phyloP scores from a whole-genome alignment of 805 yeast species.

The Isabelozyma rhagii region DNA sequence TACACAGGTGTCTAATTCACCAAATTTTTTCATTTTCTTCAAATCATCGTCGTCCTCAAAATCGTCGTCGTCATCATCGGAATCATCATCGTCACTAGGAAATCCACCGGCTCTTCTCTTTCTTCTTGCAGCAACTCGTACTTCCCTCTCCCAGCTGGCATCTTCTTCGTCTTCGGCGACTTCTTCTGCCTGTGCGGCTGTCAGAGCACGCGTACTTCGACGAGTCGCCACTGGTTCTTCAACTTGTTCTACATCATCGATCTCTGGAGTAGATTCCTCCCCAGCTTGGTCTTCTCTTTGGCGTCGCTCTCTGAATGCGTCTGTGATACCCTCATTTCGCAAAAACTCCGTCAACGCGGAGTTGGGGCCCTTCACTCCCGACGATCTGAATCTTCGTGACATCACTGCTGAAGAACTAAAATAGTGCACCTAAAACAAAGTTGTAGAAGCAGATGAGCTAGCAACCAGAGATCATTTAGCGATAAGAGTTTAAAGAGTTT shows the following conservation, averaged over 20 bases:
- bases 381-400: slow-evolving; percentile 12
- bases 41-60: slow-evolving; percentile 25
- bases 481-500: too few species aligned
- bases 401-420: slow-evolving; percentile 1
- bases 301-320: slow-evolving; percentile 54
- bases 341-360: slow-evolving; percentile 89
- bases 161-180: slow-evolving; percentile 23
- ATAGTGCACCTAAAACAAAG: neutral
- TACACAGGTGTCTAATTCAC: slow-evolving; percentile 59
- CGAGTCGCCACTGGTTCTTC: too few species aligned
- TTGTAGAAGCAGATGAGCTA: neutral
- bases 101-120: slow-evolving; percentile 37
- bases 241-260: slow-evolving; percentile 4
- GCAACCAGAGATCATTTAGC: neutral
- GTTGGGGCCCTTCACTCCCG: slow-evolving; percentile 58
- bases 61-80: slow-evolving; percentile 21
- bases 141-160: slow-evolving; percentile 12
- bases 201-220: too few species aligned
- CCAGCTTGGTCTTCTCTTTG: slow-evolving; percentile 16
- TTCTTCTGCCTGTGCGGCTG: slow-evolving; percentile 7
- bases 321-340: slow-evolving; percentile 87
- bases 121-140: slow-evolving; percentile 40
- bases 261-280: slow-evolving; percentile 4
- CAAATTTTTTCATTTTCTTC: slow-evolving; percentile 30
- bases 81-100: slow-evolving; percentile 25